A percentile compares a stretch with the other conserved stretches of the same genome.
phyloP scores from a whole-genome alignment of 768 basidiomycete genomes.

The Mycena polygramma region DNA sequence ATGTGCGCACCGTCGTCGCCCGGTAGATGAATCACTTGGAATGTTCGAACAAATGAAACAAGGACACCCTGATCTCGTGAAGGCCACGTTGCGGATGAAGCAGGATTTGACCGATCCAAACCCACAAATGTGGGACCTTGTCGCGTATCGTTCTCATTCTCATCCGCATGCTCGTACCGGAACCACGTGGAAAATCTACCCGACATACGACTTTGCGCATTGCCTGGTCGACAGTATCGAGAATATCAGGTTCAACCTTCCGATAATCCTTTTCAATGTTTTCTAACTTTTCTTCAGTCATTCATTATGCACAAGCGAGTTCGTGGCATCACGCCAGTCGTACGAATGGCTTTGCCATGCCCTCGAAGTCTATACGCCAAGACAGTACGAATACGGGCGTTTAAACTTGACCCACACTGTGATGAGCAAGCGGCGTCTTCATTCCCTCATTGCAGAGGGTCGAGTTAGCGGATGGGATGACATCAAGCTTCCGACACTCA shows the following conservation, averaged over 20 bases:
- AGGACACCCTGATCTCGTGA: conserved; percentile 89
- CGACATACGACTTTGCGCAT: conserved; percentile 98
- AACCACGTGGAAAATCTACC: conserved; percentile 95
- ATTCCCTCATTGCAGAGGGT: too few relatives aligned
- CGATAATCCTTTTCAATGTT: too few relatives aligned
- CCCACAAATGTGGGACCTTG: conserved; percentile 99
- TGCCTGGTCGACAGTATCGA: conserved; percentile 98
- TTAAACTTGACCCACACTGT: conserved; percentile 93
- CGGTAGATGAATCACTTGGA: conserved; percentile 82
- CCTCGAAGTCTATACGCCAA: conserved; percentile 93
- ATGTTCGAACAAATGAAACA: conserved; percentile 95
- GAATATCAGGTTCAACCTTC: conserved; percentile 96
- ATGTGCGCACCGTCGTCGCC: conserved; percentile 88
- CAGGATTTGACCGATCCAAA: conserved; percentile 92
- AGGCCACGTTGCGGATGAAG: conserved; percentile 96
- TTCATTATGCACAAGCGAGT: conserved; percentile 96
- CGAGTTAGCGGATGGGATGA: conserved; percentile 99
- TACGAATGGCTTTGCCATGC: conserved; percentile 99
- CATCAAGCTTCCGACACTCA: conserved; percentile 94
- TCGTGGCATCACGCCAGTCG: conserved; percentile 93
- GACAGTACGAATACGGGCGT: conserved; percentile 96
- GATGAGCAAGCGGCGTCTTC: conserved; percentile 96
- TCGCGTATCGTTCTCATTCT: conserved; percentile 94
- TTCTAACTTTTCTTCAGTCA: too few relatives aligned
- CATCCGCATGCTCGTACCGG: conserved; percentile 93